These are phyloP conservation scores for Pythium phragmiticola DNA, from an alignment of 352 stramenopile genomes.

Conservation along the genomic window DNA sequence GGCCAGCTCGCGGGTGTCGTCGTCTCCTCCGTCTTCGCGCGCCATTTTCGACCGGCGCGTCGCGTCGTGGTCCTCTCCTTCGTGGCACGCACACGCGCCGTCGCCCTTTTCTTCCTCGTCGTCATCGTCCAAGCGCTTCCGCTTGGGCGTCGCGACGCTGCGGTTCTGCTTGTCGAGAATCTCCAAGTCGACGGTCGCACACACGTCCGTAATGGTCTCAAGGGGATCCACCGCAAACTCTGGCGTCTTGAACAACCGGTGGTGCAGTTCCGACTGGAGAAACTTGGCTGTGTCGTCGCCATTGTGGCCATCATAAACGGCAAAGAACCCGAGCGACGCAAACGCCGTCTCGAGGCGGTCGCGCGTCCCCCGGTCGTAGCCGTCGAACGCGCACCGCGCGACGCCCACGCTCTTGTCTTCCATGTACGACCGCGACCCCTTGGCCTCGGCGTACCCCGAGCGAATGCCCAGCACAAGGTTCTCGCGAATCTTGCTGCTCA, in stretches of 20 bases:
- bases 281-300: constrained; percentile 75
- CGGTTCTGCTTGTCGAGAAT: constrained; percentile 77
- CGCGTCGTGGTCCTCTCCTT: not conserved
- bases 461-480: constrained; percentile 70
- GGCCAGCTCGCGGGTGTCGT: constrained; percentile 28
- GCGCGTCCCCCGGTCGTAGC: constrained; percentile 29
- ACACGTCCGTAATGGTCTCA: constrained; percentile 53
- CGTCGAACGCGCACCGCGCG: constrained; percentile 42
- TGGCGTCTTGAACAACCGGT: constrained; percentile 62
- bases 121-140: constrained; percentile 44
- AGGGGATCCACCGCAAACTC: constrained; percentile 53
- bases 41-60: not conserved
- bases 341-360: constrained; percentile 34
- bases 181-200: constrained; percentile 65
- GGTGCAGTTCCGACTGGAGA: constrained; percentile 78
- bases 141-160: constrained; percentile 56
- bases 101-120: not conserved
- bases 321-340: constrained; percentile 74
- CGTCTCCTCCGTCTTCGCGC: constrained; percentile 26
- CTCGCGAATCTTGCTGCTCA: constrained; percentile 87
- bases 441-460: constrained; percentile 82
- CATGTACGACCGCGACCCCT: constrained; percentile 86
- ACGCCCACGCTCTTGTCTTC: constrained; percentile 76
- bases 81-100: not conserved
- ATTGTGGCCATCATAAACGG: constrained; percentile 89